phyloP scores from a whole-genome alignment of 768 basidiomycete genomes.

The Antrodiella citrinella region DNA sequence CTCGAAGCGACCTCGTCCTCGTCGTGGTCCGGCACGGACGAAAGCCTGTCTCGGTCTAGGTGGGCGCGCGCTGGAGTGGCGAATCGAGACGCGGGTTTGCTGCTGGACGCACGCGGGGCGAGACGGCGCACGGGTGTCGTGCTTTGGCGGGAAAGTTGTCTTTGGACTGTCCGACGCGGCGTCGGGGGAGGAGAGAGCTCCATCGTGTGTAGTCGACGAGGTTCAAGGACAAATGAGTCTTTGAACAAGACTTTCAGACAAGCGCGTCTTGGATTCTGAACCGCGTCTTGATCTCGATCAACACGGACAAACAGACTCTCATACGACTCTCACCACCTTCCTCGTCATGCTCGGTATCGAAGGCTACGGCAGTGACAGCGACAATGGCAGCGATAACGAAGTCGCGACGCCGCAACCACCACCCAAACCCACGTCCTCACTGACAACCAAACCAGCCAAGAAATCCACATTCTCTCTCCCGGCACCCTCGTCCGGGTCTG shows the following conservation, averaged over 20 bases:
- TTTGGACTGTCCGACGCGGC: slow-evolving; percentile 13
- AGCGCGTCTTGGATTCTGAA: slow-evolving; percentile 1
- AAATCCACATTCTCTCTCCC: slow-evolving; percentile 29
- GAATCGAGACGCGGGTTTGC: slow-evolving; percentile 30
- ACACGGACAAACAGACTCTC: slow-evolving; percentile 2
- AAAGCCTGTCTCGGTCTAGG: slow-evolving; percentile 17
- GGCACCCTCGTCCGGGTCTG: slow-evolving; percentile 22
- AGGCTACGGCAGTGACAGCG: slow-evolving; percentile 71
- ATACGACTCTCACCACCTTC: not conserved
- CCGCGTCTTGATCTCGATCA: not conserved
- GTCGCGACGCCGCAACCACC: slow-evolving; percentile 12
- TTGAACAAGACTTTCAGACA: not conserved
- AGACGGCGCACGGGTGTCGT: slow-evolving; percentile 32
- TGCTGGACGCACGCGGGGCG: slow-evolving; percentile 19
- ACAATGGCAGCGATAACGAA: slow-evolving; percentile 46
- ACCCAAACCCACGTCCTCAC: slow-evolving; percentile 6
- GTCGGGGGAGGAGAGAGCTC: not conserved
- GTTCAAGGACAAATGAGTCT: slow-evolving; percentile 2
- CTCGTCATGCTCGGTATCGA: slow-evolving; percentile 63
- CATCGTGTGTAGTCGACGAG: not conserved
- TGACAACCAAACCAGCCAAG: slow-evolving; percentile 18
- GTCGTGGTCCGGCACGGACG: slow-evolving; percentile 27
- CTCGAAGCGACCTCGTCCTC: slow-evolving; percentile 27
- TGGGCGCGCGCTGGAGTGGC: slow-evolving; percentile 30
- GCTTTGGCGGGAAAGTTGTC: slow-evolving; percentile 61